Percentiles rank a stretch among this genome's conserved stretches.
phyloP scores from a whole-genome alignment of 2,329 filamentous ascomycete genomes.

The Fusarium sp. region DNA sequence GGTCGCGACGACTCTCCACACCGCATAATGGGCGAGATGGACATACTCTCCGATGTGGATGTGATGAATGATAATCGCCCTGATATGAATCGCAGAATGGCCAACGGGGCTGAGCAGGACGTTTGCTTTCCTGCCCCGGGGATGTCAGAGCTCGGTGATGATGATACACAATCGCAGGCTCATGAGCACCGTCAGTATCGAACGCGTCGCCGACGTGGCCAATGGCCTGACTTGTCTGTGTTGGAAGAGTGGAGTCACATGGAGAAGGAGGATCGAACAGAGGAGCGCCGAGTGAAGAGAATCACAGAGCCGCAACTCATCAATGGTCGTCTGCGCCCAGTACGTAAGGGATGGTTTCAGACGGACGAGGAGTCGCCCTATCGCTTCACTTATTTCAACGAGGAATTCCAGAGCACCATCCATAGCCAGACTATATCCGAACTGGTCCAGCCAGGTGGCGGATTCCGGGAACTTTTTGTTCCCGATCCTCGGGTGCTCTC shows the following conservation, averaged over 20 bases:
- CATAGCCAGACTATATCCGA: conserved; percentile 97
- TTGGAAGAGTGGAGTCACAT: conserved; percentile 91
- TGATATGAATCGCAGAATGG: conserved; percentile 60
- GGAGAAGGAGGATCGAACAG: conserved; percentile 86
- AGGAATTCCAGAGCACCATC: conserved; percentile 94
- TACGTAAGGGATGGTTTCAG: conserved; percentile 84
- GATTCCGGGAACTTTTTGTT: conserved; percentile 89
- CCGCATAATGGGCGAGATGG: conserved; percentile 49
- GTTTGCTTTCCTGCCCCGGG: conserved; percentile 86
- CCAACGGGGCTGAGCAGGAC: conserved; percentile 80
- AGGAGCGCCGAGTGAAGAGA: conserved; percentile 86
- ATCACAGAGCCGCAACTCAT: conserved; percentile 95
- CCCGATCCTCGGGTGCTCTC: conserved; percentile 84
- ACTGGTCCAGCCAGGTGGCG: conserved; percentile 85
- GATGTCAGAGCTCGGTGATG: conserved; percentile 84
- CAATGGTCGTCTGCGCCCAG: conserved; percentile 86
- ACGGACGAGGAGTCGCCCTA: conserved; percentile 92
- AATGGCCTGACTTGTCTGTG: conserved; percentile 88
- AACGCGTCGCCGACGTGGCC: conserved; percentile 72
- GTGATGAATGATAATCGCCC: conserved; percentile 48
- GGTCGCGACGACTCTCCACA: conserved; percentile 52
- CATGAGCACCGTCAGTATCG: conserved; percentile 52
- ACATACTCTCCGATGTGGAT: conserved; percentile 51
- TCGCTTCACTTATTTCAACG: conserved; percentile 98
- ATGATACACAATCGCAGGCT: conserved; percentile 71